Evolutionary conservation across 2,329 filamentous ascomycete genomes (phyloP).

Genomic region (Sodiomyces alkalinus): DNA sequence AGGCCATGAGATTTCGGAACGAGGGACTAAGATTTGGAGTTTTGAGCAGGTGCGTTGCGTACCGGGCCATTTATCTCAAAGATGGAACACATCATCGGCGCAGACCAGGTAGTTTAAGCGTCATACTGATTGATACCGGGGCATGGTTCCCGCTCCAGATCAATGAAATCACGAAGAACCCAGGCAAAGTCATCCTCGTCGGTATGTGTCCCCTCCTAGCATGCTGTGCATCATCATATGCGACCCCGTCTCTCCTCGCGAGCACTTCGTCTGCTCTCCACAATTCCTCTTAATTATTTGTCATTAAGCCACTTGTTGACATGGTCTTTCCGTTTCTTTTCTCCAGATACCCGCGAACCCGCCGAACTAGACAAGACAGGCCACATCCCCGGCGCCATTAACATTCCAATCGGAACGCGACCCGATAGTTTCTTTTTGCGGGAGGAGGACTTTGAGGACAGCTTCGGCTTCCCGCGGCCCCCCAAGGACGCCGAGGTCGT

Average conservation of each 20-base stretch:
- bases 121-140: too few relatives aligned
- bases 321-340: background rate
- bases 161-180: too few relatives aligned
- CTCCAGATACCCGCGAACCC: slow-evolving; percentile 56
- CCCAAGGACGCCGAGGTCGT: slow-evolving; percentile 43
- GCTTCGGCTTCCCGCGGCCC: slow-evolving; percentile 64
- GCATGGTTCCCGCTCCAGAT: background rate
- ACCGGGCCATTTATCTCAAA: slow-evolving; percentile 16
- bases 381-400: slow-evolving; percentile 65
- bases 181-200: slow-evolving; percentile 28
- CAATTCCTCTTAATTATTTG: background rate
- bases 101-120: too few relatives aligned
- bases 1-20: slow-evolving; percentile 5
- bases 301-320: too few relatives aligned
- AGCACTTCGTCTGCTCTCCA: too few relatives aligned
- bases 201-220: slow-evolving; percentile 22
- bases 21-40: slow-evolving; percentile 25
- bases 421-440: slow-evolving; percentile 68
- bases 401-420: slow-evolving; percentile 63
- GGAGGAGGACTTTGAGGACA: slow-evolving; percentile 65
- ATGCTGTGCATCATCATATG: too few relatives aligned
- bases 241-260: background rate
- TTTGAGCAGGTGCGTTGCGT: slow-evolving; percentile 37
- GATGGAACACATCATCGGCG: slow-evolving; percentile 12
- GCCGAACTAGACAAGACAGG: slow-evolving; percentile 47